Base-by-base conservation (phyloP, 2,329 filamentous ascomycete genomes). In the Dactylellina haptotyla region DNA sequence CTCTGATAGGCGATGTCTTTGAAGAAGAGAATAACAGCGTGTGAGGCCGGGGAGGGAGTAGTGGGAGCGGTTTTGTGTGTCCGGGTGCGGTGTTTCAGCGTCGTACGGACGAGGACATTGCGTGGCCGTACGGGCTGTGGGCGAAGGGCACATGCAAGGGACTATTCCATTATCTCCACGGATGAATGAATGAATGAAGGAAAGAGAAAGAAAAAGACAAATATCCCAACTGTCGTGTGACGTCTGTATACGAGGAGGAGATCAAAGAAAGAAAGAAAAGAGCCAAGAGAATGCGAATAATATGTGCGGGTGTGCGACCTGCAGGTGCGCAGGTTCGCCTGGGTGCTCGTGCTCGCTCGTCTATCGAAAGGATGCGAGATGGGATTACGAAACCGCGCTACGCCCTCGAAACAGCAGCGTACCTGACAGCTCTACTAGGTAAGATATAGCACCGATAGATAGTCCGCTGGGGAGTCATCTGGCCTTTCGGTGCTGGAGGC, bases 111-210 rank as follows among this genome's bases (percentile, higher is more conserved):
- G 9, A 9, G 6, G 10, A 18, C 23, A 25, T 53, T 63, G 59
- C 58, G 58, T 48, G 32, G 46, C 59, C 34, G 46, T 32, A 23
- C 45, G 46, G 46, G 59, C 59, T 63, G 59, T 54, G 46, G 18
- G 25, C n/a, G n/a, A n/a, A 32, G 56, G 20, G 18, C 57, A 53
- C 46, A 63, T 63, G 59, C 59, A 63, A 63, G 58, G 59, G 59
- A 20, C 59, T 3, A 50, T 50, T 50, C 20, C 46, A 46, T 43
- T 18, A 43, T 43, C 39, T 43, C 39, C 4, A 9, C 8, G 8
- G 39, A 43, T 16, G 32, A 34, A 34, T 14, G 14, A 14, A 6
- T 34, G 14, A 14, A 6, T 34, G 14, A 6, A 6, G 6, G 32
- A 34, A 14, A 34, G 6, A 34, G 6, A 14, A 34, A 5, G 14